phyloP scores from a whole-genome alignment of 805 yeast genomes.

The Pichia cephalocereana region DNA sequence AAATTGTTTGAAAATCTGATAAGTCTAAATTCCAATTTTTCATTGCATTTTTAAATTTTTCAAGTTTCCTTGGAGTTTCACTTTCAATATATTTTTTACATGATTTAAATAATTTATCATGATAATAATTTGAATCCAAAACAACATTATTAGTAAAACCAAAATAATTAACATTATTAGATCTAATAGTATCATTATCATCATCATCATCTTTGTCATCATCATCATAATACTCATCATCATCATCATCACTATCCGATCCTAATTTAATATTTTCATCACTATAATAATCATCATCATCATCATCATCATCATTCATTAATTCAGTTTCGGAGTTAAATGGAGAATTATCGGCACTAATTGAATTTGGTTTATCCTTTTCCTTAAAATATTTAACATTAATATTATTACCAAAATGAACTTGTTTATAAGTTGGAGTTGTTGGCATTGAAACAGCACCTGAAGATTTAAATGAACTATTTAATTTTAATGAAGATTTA shows the following conservation, averaged over 20 bases:
- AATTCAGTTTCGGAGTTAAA: conserved; percentile 25
- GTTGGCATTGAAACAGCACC: conserved; percentile 36
- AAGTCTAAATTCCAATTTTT: conserved; percentile 37
- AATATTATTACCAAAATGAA: conserved; percentile 72
- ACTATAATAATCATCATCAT: conserved; percentile 18
- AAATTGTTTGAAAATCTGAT: conserved; percentile 34
- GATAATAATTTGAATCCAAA: conserved; percentile 4
- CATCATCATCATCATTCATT: conserved; percentile 22
- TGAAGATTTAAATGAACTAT: conserved; percentile 10
- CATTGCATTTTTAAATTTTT: conserved; percentile 16
- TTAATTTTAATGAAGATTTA: conserved; percentile 58
- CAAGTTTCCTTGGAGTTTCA: conserved; percentile 9
- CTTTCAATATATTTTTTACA: conserved; percentile 14
- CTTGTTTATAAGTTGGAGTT: conserved; percentile 60
- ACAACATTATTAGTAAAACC: conserved; percentile 11
- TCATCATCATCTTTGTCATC: conserved; percentile 15
- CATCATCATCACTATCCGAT: conserved; percentile 4
- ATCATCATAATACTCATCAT: conserved; percentile 16
- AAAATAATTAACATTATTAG: not conserved
- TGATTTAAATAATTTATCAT: conserved; percentile 10
- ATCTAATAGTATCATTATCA: not conserved
- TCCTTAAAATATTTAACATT: conserved; percentile 68
- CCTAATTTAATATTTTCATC: conserved; percentile 9
- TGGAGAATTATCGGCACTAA: conserved; percentile 62
- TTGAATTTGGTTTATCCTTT: conserved; percentile 68